phyloP scores from a whole-genome alignment of 768 basidiomycete genomes.

The Tylopilus sp. region DNA sequence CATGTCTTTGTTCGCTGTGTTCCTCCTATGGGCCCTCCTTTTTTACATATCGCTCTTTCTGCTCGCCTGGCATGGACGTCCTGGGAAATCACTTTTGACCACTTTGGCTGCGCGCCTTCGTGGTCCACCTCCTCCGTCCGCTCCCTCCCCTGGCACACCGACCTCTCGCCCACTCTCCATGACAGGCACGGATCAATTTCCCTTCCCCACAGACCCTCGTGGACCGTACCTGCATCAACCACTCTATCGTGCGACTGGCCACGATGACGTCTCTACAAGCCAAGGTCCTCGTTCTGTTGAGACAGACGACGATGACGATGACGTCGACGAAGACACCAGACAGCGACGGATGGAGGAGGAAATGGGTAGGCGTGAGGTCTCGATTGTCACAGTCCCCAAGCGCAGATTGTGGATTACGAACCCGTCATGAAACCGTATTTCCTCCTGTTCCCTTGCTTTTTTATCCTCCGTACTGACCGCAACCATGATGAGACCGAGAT shows the following conservation, averaged over 20 bases:
- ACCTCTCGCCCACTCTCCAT: slow-evolving; percentile 40
- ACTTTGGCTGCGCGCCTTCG: slow-evolving; percentile 46
- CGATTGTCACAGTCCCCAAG: slow-evolving; percentile 74
- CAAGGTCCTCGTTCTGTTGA: slow-evolving; percentile 48
- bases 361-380: slow-evolving; percentile 77
- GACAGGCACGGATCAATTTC: slow-evolving; percentile 39
- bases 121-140: slow-evolving; percentile 24
- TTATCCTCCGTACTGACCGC: slow-evolving; percentile 23
- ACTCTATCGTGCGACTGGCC: slow-evolving; percentile 45
- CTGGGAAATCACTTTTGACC: slow-evolving; percentile 55
- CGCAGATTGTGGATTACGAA: slow-evolving; percentile 75
- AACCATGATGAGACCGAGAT: slow-evolving; percentile 10
- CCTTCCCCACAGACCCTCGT: slow-evolving; percentile 42
- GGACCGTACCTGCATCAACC: slow-evolving; percentile 73
- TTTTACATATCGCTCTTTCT: slow-evolving; percentile 55
- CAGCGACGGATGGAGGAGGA: slow-evolving; percentile 79
- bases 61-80: slow-evolving; percentile 57
- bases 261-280: slow-evolving; percentile 40
- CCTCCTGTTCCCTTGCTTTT: slow-evolving; percentile 7
- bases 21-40: slow-evolving; percentile 55
- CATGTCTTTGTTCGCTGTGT: slow-evolving; percentile 55
- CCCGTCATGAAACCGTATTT: slow-evolving; percentile 38
- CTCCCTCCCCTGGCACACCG: slow-evolving; percentile 35
- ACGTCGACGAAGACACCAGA: slow-evolving; percentile 69
- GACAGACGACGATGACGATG: slow-evolving; percentile 61